Base-by-base conservation (phyloP, 306 rosid species). In the Lathyrus aphaca region DNA sequence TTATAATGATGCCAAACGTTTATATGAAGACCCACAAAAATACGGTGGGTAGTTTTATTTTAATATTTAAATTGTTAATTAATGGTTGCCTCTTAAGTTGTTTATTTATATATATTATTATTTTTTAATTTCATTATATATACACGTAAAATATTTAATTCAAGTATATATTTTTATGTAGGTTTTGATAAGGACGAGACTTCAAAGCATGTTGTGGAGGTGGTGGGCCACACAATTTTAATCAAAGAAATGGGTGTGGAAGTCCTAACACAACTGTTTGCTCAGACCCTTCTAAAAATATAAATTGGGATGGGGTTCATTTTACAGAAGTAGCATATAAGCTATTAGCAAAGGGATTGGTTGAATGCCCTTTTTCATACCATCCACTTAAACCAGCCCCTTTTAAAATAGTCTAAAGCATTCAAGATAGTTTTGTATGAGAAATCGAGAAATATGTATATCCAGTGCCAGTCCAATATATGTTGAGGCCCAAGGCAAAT, bases 231-330 rank as follows among this genome's bases (percentile, higher is more conserved):
- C 74, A 77, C 71, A 82, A 85, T 65, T 64, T 66, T 53, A 63
- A 77, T 11, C 15, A 5, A 16, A 17, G 1, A 5, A 0, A 0
- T 1, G 16, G 10, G 12, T 53, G 27, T 32, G 17, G 72, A 79
- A 1, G 73, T 48, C 21, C 42, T 58, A 35, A 48, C 48, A 37
- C 35, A 12, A 74, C 30, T 9, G 64, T 64, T 3, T 86, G 84
- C 55, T 18, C 59, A 18, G 49, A 86, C 42, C 86, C 86, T 45
- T 73, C 80, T 1, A 48, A 78, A 0, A 51, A 29, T 30, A 66
- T 49, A 21, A 86, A 78, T 32, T 83, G 86, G 87, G 90, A 83
- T 58, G 90, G 87, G 27, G 16, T 70, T 21, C 87, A 83, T 58
- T 78, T 70, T 4, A 86, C 90, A 0, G 86, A 83, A 59, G 87